Base-by-base conservation (phyloP, 768 basidiomycete species). In the Rhodotorula toruloides region DNA sequence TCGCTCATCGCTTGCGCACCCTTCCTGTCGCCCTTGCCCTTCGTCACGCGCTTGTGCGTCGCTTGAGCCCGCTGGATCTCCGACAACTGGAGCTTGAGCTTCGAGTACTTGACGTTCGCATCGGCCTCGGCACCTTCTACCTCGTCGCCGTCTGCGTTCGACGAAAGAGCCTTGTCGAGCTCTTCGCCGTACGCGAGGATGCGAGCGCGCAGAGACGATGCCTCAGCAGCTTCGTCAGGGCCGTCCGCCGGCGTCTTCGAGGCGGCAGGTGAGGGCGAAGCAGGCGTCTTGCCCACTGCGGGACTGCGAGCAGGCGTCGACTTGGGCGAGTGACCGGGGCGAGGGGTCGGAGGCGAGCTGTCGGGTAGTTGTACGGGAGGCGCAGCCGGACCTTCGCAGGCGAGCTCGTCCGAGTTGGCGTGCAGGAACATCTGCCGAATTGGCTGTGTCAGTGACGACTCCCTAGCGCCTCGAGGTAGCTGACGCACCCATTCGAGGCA, bases 401-500 rank as follows among this genome's bases (percentile, higher is more conserved):
- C 77, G 4, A 88, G 77, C 68, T 88, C 87, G 48, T 83, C 82
- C 62, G 85, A 82, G 16, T 83, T 74, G 74, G 85, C 87, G 76
- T 86, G 82, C 11, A 86, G 71, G 75, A 82, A 84, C 42, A 91
- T 80, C 90, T 91, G 63, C 12, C 55, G 44, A 7, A 49, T 47
- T n/a, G 27, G 8, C 11, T 31, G 22, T 50, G 31, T 61, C 25
- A 53, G 40, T 34, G 32, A 54, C 29, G 50, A 58, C 31, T 39
- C 60, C 6, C 4, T 22, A 52, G 32, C 55, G 42, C 17, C 19
- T 17, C 3, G 2, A 36, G 12, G 13, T 2, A 4, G 12, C 8
- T n/a, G 22, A 22, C 84, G 61, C 70, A 94, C 91, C 94, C 94
- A 97, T 75, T 92, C 87, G 58, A 88, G 83, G 16, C 89, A 91